A percentile compares a stretch with the other conserved stretches of the same genome.
These are phyloP conservation scores for Breynia disticha DNA, from an alignment of 441 rosid genomes.

Conservation along the genomic window DNA sequence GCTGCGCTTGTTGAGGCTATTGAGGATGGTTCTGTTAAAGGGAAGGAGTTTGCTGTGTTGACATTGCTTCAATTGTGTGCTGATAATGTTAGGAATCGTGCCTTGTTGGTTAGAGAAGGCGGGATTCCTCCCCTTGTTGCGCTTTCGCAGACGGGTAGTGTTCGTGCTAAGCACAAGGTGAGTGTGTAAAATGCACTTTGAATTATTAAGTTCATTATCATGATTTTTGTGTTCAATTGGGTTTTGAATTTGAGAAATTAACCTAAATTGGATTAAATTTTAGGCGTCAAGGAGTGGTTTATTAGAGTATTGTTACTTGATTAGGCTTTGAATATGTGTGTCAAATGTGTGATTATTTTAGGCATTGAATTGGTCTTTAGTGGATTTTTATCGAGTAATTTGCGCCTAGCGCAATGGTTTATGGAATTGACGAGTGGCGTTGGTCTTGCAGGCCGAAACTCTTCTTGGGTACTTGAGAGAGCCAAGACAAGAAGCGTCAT, in stretches of 20 bases:
- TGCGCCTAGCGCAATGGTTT: neutral
- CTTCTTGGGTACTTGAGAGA: conserved; percentile 78
- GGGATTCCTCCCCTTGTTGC: conserved; percentile 93
- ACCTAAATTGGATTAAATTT: neutral
- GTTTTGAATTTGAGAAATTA: neutral
- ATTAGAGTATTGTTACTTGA: too few relatives aligned
- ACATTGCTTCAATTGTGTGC: conserved; percentile 69
- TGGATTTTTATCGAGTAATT: neutral
- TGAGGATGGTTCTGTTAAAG: conserved; percentile 74
- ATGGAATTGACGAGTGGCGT: conserved; percentile 3
- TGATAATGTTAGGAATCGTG: conserved; percentile 62
- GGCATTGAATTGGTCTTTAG: too few relatives aligned
- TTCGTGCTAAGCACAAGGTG: conserved; percentile 75
- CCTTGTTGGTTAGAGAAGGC: conserved; percentile 82
- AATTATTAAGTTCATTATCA: neutral
- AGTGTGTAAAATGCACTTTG: neutral
- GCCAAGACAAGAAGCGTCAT: conserved; percentile 64
- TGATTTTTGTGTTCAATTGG: neutral
- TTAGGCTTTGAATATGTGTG: too few relatives aligned
- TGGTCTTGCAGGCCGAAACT: conserved; percentile 64
- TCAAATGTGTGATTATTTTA: too few relatives aligned
- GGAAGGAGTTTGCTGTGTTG: conserved; percentile 74
- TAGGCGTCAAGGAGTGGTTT: too few relatives aligned
- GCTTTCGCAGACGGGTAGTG: conserved; percentile 63
- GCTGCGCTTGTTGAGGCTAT: conserved; percentile 81